Evolutionary conservation across 306 rosid species (phyloP).

Genomic region (Styphnolobium japonicum): DNA sequence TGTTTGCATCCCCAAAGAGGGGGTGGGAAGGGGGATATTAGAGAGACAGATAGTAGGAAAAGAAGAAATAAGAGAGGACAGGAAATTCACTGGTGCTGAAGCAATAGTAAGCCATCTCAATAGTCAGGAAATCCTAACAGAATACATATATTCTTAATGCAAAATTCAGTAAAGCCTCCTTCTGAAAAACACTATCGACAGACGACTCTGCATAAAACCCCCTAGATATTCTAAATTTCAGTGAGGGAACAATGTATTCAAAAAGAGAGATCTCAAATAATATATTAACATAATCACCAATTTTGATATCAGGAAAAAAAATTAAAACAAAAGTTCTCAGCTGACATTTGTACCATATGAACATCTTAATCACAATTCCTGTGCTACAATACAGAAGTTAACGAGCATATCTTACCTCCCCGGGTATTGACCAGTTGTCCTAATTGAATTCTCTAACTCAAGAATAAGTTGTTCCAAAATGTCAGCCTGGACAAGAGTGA

Average conservation of each 20-base stretch:
- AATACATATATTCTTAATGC: neutral
- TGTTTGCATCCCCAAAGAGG: neutral
- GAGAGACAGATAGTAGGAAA: neutral
- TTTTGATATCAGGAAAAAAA: neutral
- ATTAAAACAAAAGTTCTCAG: neutral
- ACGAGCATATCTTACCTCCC: conserved; percentile 56
- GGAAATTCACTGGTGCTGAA: neutral
- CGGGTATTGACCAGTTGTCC: conserved; percentile 65
- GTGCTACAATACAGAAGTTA: neutral
- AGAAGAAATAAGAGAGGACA: neutral
- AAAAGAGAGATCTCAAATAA: neutral
- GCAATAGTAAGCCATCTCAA: neutral
- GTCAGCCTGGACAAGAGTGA: conserved; percentile 62
- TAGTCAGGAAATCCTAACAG: neutral
- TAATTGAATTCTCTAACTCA: conserved; percentile 69
- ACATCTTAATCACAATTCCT: neutral
- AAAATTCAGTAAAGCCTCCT: neutral
- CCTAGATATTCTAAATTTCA: neutral
- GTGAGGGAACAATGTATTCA: neutral
- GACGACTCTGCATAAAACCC: neutral
- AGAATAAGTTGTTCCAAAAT: conserved; percentile 79
- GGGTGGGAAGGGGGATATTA: neutral
- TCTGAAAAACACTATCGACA: neutral
- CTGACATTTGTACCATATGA: neutral
- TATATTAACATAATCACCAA: neutral